These are phyloP conservation scores for Cochlearia excelsa DNA, from an alignment of 345 rosid genomes.

Conservation along the genomic window DNA sequence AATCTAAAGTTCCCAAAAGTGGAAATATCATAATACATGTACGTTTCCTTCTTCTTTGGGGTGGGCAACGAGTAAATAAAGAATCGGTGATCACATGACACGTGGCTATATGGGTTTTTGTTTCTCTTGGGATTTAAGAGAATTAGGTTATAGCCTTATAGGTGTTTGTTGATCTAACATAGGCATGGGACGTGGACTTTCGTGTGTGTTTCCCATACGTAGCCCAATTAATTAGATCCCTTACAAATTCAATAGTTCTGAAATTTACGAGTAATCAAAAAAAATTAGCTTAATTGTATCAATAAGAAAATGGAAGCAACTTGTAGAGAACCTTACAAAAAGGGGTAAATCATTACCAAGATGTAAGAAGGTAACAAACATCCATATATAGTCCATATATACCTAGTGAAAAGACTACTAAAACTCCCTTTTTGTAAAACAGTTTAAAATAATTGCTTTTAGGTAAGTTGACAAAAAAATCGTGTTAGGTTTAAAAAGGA, in stretches of 20 bases:
- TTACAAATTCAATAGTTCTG: too few species aligned
- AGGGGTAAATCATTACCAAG: background rate
- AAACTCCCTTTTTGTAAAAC: background rate
- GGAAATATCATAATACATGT: constrained; percentile 24
- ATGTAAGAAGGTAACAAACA: background rate
- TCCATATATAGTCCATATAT: background rate
- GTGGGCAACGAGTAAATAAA: background rate
- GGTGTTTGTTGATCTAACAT: constrained; percentile 35
- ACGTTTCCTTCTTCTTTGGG: background rate
- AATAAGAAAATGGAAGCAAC: background rate
- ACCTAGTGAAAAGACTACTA: constrained; percentile 6
- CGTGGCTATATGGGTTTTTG: constrained; percentile 19
- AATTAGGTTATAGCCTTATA: constrained; percentile 23
- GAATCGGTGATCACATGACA: constrained; percentile 11
- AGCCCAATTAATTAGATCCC: constrained; percentile 4
- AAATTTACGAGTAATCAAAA: too few species aligned
- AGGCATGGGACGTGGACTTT: constrained; percentile 28
- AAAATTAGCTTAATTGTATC: background rate
- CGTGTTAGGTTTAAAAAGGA: constrained; percentile 14
- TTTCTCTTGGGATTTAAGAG: constrained; percentile 19
- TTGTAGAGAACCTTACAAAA: background rate
- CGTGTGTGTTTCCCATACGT: constrained; percentile 26
- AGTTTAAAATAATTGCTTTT: constrained; percentile 5
- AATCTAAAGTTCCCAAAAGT: constrained; percentile 22
- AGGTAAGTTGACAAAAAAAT: constrained; percentile 21